Percentiles rank a stretch among this genome's conserved stretches.
phyloP scores from a whole-genome alignment of 2,329 filamentous ascomycete genomes.

The Verticillium tricorpus region DNA sequence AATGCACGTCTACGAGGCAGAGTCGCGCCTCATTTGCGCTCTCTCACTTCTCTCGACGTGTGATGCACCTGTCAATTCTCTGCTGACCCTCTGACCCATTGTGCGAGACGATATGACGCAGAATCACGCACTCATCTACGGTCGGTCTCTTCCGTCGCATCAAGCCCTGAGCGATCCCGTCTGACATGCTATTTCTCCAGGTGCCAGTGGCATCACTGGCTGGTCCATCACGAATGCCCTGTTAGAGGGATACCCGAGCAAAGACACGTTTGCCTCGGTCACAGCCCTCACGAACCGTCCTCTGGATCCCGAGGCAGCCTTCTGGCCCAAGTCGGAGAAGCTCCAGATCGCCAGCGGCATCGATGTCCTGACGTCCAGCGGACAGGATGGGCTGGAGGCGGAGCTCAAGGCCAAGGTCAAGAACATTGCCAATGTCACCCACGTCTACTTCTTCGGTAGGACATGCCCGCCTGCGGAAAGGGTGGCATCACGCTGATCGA shows the following conservation, averaged over 20 bases:
- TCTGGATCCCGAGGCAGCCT: slow-evolving; percentile 17
- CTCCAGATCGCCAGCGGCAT: slow-evolving; percentile 28
- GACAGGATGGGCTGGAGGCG: slow-evolving; percentile 22
- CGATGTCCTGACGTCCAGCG: slow-evolving; percentile 24
- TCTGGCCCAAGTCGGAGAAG: slow-evolving; percentile 24
- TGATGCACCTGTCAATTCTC: too few relatives aligned
- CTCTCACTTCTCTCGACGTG: neutral
- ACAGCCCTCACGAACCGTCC: slow-evolving; percentile 44
- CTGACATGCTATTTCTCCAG: slow-evolving; percentile 20
- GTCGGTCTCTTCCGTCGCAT: neutral
- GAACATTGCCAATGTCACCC: slow-evolving; percentile 31
- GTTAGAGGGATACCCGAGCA: slow-evolving; percentile 37
- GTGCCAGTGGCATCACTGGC: slow-evolving; percentile 43
- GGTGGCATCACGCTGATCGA: neutral
- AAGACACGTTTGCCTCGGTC: slow-evolving; percentile 36
- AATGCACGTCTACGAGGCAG: neutral
- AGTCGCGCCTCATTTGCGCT: too few relatives aligned
- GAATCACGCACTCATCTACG: slow-evolving; percentile 2
- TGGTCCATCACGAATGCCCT: slow-evolving; percentile 45
- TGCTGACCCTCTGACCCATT: neutral
- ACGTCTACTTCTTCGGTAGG: slow-evolving; percentile 37
- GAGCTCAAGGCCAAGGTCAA: slow-evolving; percentile 28
- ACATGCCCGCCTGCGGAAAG: neutral
- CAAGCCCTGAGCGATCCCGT: neutral
- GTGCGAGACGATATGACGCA: neutral